Percentiles rank a stretch among this genome's conserved stretches.
These are phyloP conservation scores for Boehmeria nivea DNA, from an alignment of 306 rosid species.

Conservation along the genomic window DNA sequence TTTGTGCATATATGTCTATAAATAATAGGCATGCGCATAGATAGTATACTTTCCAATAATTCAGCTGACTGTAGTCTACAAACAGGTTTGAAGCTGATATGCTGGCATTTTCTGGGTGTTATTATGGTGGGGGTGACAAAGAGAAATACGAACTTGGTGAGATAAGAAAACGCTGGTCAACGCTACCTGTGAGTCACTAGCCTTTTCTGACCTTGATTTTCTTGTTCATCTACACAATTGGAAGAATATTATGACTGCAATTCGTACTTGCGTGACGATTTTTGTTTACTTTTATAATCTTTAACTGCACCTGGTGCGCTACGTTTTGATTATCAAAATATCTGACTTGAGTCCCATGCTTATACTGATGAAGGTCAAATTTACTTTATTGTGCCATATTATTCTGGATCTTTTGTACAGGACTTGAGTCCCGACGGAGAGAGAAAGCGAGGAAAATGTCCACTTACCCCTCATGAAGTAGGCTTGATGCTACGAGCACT, in stretches of 20 bases:
- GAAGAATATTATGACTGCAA: background rate
- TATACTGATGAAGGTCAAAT: background rate
- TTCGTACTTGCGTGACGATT: no score
- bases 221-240: conserved; percentile 5
- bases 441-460: conserved; percentile 96
- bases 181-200: conserved; percentile 77
- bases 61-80: conserved; percentile 28
- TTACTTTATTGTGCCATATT: conserved; percentile 11
- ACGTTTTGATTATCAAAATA: background rate
- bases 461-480: conserved; percentile 91
- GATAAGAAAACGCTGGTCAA: conserved; percentile 95
- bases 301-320: no score
- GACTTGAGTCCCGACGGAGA: conserved; percentile 84
- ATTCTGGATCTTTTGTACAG: conserved; percentile 34
- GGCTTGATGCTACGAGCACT: conserved; percentile 94
- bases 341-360: background rate
- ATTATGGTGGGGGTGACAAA: conserved; percentile 96
- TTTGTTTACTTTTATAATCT: no score
- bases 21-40: background rate
- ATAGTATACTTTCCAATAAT: conserved; percentile 4
- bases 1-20: background rate
- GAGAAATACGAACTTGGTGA: conserved; percentile 88
- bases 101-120: conserved; percentile 99
- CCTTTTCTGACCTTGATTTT: background rate
- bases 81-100: conserved; percentile 98